Conservation (phyloP, 495 filamentous ascomycete genomes). For the Chaetomidium leptoderma region DNA sequence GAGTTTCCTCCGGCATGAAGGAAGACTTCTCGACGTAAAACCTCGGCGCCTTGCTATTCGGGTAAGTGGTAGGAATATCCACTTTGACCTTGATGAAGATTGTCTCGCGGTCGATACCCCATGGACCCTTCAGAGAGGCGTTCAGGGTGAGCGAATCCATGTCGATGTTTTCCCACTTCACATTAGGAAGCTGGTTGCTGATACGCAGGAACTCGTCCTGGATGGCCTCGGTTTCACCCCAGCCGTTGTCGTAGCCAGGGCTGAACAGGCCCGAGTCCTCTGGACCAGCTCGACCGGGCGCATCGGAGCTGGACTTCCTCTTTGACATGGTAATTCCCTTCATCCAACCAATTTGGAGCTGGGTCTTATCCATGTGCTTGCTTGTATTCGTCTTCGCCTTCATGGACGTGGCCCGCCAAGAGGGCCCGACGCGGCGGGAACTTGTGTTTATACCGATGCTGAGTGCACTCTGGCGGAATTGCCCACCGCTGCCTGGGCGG, state of each 20-base stretch:
- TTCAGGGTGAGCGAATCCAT: conserved; percentile 65
- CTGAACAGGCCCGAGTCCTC: conserved; percentile 45
- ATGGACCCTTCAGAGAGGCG: conserved; percentile 81
- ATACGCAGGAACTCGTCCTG: conserved; percentile 86
- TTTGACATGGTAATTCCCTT: conserved; percentile 81
- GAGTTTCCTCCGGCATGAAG: conserved; percentile 65
- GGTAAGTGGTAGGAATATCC: conserved; percentile 75
- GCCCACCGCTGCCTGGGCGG: conserved; percentile 40
- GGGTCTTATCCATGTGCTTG: conserved; percentile 56
- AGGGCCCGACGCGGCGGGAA: conserved; percentile 35
- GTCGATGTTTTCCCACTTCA: conserved; percentile 81
- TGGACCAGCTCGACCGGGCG: conserved; percentile 34
- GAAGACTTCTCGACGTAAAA: conserved; percentile 75
- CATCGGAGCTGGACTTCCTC: conserved; percentile 38
- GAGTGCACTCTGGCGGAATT: conserved; percentile 40
- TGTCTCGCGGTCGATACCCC: conserved; percentile 65
- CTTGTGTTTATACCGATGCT: conserved; percentile 44
- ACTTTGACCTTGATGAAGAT: conserved; percentile 77
- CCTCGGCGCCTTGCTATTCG: conserved; percentile 57
- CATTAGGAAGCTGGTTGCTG: conserved; percentile 75
- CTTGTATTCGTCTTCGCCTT: conserved; percentile 54
- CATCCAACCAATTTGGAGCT: conserved; percentile 81
- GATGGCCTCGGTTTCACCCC: conserved; percentile 74
- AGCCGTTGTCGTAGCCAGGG: conserved; percentile 47
- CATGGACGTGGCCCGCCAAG: conserved; percentile 56